Evolutionary conservation across 495 filamentous ascomycete genomes (phyloP), one percentile per base, ranked within the genome.

Genomic region (Amphirosellinia nigrospora): DNA sequence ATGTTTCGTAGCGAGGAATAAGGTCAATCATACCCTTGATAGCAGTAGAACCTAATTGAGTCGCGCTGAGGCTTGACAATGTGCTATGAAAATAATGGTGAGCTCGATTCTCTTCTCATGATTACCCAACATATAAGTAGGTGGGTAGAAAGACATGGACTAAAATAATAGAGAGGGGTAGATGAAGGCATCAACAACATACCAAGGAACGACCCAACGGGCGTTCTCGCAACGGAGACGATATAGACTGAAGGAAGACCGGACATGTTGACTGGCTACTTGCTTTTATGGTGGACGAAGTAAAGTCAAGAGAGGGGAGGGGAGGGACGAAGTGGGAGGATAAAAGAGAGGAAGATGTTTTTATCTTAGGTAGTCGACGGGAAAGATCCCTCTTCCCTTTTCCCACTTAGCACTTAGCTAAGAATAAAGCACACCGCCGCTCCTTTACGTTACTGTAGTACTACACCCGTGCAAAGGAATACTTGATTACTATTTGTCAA

Each of bases 191-290:
- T 15, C 6, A 13, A 15, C 30, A 55, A 82, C 86, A 81, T 80
- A 97, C 94, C 96, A 70, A 95, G 87, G 81, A 99, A 99, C 63
- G 91, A 92, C 75, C 96, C 96, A 73, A 97, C 86, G 50, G 96
- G 96, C 52, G 96, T 98, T 79, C 96, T 89, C 72, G 90, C 92
- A 72, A 90, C 89, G 53, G 95, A 94, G 73, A 98, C 94, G 79
- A 99, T 98, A 83, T 98, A 99, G 63, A 99, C 96, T 32, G 93
- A 86, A 72, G 93, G 90, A 71, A 92, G 87, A 55, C 83, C 83
- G 73, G 89, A 82, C 88, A 89, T 89, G 48, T 34, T 70, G 68
- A 5, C 43, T 41, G 52, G 3, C n/a, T 39, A 38, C 34, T 28
- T 38, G 55, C 21, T 60, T 32, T 34, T 15, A 56, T 0, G 2